phyloP scores from a whole-genome alignment of 345 rosid genomes.

The Moricandia moricandioides region DNA sequence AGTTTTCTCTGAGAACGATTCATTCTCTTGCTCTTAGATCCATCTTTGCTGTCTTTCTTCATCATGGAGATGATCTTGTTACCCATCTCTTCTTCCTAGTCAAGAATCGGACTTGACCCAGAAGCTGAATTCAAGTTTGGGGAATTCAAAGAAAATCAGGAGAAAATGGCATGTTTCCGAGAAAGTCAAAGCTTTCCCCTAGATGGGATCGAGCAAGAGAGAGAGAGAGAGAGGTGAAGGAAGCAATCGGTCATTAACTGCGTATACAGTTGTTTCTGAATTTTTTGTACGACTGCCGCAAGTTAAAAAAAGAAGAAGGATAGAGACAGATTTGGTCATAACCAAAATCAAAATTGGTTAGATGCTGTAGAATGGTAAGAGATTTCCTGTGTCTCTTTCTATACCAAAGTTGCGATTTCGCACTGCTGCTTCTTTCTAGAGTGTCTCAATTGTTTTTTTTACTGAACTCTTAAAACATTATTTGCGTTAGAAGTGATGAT shows the following conservation, averaged over 20 bases:
- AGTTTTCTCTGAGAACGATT: constrained; percentile 83
- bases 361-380: constrained; percentile 9
- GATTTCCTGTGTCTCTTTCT: not conserved
- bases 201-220: constrained; percentile 32
- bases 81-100: constrained; percentile 57
- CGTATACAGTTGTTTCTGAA: constrained; percentile 17
- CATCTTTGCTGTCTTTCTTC: constrained; percentile 63
- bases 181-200: constrained; percentile 33
- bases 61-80: constrained; percentile 67
- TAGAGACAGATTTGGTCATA: constrained; percentile 31
- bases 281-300: constrained; percentile 11
- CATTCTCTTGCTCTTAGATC: constrained; percentile 75
- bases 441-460: not conserved
- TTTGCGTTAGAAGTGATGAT: too few relatives aligned
- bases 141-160: constrained; percentile 2
- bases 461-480: not conserved
- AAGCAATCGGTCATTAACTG: constrained; percentile 39
- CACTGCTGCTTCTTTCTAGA: not conserved
- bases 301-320: not conserved
- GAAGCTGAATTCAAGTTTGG: not conserved
- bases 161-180: constrained; percentile 17
- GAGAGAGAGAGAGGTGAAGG: constrained; percentile 32
- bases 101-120: not conserved
- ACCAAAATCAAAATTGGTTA: constrained; percentile 1
- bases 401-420: constrained; percentile 11